Evolutionary conservation across 2,329 filamentous ascomycete genomes (phyloP), one percentile per base, ranked within the genome.

Genomic region (Venturiaceae sp.): DNA sequence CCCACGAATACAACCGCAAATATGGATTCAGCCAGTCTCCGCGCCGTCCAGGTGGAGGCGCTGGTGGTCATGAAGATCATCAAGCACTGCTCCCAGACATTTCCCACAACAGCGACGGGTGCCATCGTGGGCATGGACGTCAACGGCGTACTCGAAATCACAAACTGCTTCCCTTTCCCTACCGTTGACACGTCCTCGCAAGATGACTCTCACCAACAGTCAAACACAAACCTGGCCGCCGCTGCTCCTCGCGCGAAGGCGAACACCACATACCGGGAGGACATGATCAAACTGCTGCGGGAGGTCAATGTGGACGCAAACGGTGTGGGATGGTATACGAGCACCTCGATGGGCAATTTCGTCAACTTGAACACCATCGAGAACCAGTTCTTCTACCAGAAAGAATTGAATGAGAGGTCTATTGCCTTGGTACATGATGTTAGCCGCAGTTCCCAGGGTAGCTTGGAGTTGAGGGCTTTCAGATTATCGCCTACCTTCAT

Each of bases 271-370:
- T 97, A 99, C 77, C 90, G 96, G 78, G 86, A 84, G 64, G 94
- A 99, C 75, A 97, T 97, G 92, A 92, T 99, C 75, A 88, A 91
- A 70, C 91, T 94, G 74, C 79, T 97, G 63, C 88, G 92, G 73
- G 94, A 97, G 76, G 94, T 99, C 69, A 99, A 97, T 74, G 89
- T 97, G 61, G 94, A 99, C 73, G 94, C 94, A 64, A 96, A 97
- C 80, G 95, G 90, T 69, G 90, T 95, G 61, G 94, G 94, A 68
- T 99, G 92, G 92, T 99, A 99, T 79, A 96, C 91, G 60, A 96
- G 91, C 78, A 90, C 92, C 63, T 96, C 91, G 74, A 95, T 99
- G 89, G 94, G 94, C 74, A 97, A 96, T 81, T 97, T 97, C 67
- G 82, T 97, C 80, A 96, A 92, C 80, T 75, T 88, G 71, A 89